Conservation (phyloP, 495 filamentous ascomycete genomes). For the Articulospora tetracladia region DNA sequence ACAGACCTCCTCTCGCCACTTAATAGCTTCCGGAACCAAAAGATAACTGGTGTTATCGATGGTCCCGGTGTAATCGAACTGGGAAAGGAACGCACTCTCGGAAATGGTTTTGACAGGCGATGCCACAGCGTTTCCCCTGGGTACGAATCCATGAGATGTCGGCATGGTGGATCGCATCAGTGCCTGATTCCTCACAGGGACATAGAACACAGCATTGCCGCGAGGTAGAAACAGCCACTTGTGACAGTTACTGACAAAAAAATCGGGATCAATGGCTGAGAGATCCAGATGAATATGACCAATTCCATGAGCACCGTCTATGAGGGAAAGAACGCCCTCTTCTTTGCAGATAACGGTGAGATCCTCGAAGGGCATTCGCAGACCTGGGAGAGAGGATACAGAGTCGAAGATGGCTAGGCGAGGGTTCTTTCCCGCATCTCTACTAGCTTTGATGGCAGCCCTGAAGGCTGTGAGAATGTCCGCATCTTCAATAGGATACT, state of each 20-base stretch:
- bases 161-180: slow-evolving; percentile 73
- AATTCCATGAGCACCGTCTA: slow-evolving; percentile 83
- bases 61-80: slow-evolving; percentile 79
- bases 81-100: slow-evolving; percentile 57
- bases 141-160: slow-evolving; percentile 58
- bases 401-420: slow-evolving; percentile 76
- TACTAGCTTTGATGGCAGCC: slow-evolving; percentile 38
- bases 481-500: slow-evolving; percentile 58
- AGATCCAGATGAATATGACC: slow-evolving; percentile 74
- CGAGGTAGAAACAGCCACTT: slow-evolving; percentile 93
- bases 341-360: slow-evolving; percentile 60
- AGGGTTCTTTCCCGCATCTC: slow-evolving; percentile 39
- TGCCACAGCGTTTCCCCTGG: slow-evolving; percentile 5
- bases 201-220: slow-evolving; percentile 75
- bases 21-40: slow-evolving; percentile 65
- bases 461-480: slow-evolving; percentile 52
- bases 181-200: slow-evolving; percentile 66
- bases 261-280: slow-evolving; percentile 63
- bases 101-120: slow-evolving; percentile 39
- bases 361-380: slow-evolving; percentile 72
- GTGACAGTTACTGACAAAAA: slow-evolving; percentile 79
- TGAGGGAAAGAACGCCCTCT: slow-evolving; percentile 48
- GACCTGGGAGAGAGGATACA: slow-evolving; percentile 68
- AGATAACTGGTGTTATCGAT: slow-evolving; percentile 67
- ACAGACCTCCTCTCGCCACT: slow-evolving; percentile 61